A percentile compares a stretch with the other conserved stretches of the same genome.
Evolutionary conservation across 192 early-diverging fungal genomes (phyloP).

Genomic region (Umbelopsis sp.): DNA sequence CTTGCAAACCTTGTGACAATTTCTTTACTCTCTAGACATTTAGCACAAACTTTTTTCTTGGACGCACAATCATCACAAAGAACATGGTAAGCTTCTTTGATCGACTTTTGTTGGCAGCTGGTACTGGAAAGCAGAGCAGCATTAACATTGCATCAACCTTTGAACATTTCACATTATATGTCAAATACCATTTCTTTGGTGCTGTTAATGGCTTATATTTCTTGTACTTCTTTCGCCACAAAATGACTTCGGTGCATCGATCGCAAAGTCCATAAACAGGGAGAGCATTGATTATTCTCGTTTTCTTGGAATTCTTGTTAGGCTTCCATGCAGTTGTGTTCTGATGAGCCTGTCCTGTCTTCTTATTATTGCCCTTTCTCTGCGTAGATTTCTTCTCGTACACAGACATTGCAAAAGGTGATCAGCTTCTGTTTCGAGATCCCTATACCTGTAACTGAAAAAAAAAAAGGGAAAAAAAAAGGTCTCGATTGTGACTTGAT

Average conservation of each 20-base stretch:
- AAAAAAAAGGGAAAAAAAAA: slow-evolving; percentile 11
- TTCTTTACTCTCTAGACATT: slow-evolving; percentile 76
- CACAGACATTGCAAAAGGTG: slow-evolving; percentile 27
- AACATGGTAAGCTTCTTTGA: slow-evolving; percentile 95
- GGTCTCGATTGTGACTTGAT: no score
- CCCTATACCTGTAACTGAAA: background rate
- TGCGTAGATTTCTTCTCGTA: slow-evolving; percentile 48
- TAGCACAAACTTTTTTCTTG: slow-evolving; percentile 86
- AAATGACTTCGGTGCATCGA: slow-evolving; percentile 72
- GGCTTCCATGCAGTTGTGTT: slow-evolving; percentile 85
- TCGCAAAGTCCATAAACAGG: slow-evolving; percentile 83
- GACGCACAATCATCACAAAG: slow-evolving; percentile 86
- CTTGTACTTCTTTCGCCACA: slow-evolving; percentile 90
- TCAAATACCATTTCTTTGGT: slow-evolving; percentile 81
- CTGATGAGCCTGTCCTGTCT: slow-evolving; percentile 86
- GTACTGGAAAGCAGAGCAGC: slow-evolving; percentile 22
- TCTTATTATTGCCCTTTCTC: slow-evolving; percentile 65
- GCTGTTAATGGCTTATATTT: slow-evolving; percentile 97
- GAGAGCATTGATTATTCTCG: slow-evolving; percentile 71
- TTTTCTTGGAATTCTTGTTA: slow-evolving; percentile 84
- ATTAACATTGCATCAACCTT: background rate
- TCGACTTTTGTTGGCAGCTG: slow-evolving; percentile 75
- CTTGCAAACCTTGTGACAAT: slow-evolving; percentile 53
- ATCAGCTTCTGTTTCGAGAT: background rate
- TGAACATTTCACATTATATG: slow-evolving; percentile 23